Evolutionary conservation across 768 basidiomycete species (phyloP), one percentile per base, ranked within the genome.

Genomic region (Xerocomellus dryophilus): DNA sequence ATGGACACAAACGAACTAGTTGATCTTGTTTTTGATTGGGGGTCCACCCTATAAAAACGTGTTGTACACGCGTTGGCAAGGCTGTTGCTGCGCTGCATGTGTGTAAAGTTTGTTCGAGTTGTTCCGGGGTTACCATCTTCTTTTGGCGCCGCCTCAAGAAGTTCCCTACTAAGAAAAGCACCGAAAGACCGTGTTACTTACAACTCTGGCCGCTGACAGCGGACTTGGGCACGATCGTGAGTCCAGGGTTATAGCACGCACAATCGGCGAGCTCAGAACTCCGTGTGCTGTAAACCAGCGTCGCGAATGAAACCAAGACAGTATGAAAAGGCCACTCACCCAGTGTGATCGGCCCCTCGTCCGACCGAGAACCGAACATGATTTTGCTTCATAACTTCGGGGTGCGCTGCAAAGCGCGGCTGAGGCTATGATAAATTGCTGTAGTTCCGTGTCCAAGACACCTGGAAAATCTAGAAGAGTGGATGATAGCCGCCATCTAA

Each of bases 1-100:
- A 38, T 47, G 50, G 43, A 60, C 51, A 6, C 35, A 52, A 60
- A 48, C 41, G 32, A 50, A 38, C 41, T 64, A 54, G 64, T 59
- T 66, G 60, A 62, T 56, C 38, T 31, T 70, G 60, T 70, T 70
- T 49, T 69, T 54, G 48, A 58, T 66, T 68, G 68, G 49, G 70
- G 70, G 68, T 72, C 68, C 68, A 67, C 66, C 65, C 64, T 66
- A 69, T 12, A 61, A 68, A 67, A 69, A 72, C 68, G 68, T 70
- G 68, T 71, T 62, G 43, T 52, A 59, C 68, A 70, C 64, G 68
- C 66, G 68, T 51, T 57, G 59, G 39, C 54, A 57, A 64, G 70
- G 70, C 68, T 69, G 68, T 69, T 68, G 50, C 66, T 51, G 54
- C 41, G 60, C 57, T 64, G 59, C 60, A 50, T 47, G 44, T 53